Percentiles rank a stretch among this genome's conserved stretches.
Conservation (phyloP, 331 rosid genomes). For the Quercus tomentella region DNA sequence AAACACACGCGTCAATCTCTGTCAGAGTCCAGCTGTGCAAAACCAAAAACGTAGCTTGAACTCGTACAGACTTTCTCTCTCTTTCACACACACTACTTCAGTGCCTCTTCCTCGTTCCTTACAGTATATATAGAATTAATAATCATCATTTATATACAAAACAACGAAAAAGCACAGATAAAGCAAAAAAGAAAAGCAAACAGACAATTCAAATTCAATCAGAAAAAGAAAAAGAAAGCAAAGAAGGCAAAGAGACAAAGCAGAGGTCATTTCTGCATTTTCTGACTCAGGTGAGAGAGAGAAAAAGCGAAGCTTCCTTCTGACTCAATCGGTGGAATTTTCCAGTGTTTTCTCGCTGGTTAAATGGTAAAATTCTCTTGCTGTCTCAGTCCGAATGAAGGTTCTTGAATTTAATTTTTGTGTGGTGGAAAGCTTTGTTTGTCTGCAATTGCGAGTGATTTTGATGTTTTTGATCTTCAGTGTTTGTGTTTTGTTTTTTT, state of each 20-base stretch:
- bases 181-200: constrained; percentile 21
- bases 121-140: not conserved
- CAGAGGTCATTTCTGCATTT: constrained; percentile 24
- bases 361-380: constrained; percentile 34
- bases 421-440: not conserved
- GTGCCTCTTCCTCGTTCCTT: not conserved
- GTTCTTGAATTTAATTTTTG: constrained; percentile 4
- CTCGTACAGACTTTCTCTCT: constrained; percentile 18
- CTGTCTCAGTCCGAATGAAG: not conserved
- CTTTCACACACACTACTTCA: not conserved
- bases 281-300: constrained; percentile 8
- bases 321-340: constrained; percentile 23
- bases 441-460: constrained; percentile 3
- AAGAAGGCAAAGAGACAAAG: constrained; percentile 38
- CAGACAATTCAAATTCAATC: constrained; percentile 4
- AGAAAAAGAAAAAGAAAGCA: no score
- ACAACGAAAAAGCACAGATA: constrained; percentile 2
- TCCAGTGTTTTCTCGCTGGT: constrained; percentile 9
- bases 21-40: constrained; percentile 44
- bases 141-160: not conserved
- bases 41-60: constrained; percentile 37
- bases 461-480: not conserved
- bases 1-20: constrained; percentile 20
- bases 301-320: constrained; percentile 30
- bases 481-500: not conserved